These are phyloP conservation scores for Suillus subaureus DNA, from an alignment of 768 basidiomycete species.

Conservation along the genomic window DNA sequence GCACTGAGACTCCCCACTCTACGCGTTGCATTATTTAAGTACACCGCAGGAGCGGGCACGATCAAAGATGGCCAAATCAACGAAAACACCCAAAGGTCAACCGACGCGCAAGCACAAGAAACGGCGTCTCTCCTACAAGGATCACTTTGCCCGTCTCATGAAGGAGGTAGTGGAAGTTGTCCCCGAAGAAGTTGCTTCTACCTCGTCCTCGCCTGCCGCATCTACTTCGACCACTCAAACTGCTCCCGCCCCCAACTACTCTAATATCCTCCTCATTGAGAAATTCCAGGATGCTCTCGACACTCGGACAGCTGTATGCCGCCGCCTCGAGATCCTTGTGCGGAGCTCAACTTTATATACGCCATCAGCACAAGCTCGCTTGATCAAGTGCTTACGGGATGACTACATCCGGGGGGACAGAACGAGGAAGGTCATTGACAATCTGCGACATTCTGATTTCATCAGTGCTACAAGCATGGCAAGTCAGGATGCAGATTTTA, in stretches of 20 bases:
- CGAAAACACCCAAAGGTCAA: constrained; percentile 13
- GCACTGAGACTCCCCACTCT: not conserved
- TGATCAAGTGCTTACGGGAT: constrained; percentile 25
- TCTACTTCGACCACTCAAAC: constrained; percentile 11
- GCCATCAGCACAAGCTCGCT: constrained; percentile 19
- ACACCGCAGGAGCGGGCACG: not conserved
- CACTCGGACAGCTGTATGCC: constrained; percentile 27
- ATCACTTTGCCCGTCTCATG: constrained; percentile 26
- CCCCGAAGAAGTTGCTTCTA: constrained; percentile 8
- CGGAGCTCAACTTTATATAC: constrained; percentile 23
- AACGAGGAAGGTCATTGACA: constrained; percentile 27
- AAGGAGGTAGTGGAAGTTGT: constrained; percentile 16
- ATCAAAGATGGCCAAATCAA: not conserved
- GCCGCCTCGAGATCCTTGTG: constrained; percentile 31
- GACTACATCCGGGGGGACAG: constrained; percentile 30
- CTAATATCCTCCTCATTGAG: constrained; percentile 29
- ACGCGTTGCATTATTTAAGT: not conserved
- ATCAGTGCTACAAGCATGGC: constrained; percentile 19
- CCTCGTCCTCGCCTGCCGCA: constrained; percentile 8
- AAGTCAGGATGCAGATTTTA: constrained; percentile 21
- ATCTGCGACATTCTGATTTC: constrained; percentile 29
- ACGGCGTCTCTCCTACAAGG: constrained; percentile 24
- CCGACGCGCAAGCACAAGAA: constrained; percentile 28
- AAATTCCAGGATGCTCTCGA: constrained; percentile 31
- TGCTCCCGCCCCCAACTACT: constrained; percentile 20